These are phyloP conservation scores for Phymatotrichopsis omnivora DNA, from an alignment of 2,329 filamentous ascomycete genomes.

Conservation along the genomic window DNA sequence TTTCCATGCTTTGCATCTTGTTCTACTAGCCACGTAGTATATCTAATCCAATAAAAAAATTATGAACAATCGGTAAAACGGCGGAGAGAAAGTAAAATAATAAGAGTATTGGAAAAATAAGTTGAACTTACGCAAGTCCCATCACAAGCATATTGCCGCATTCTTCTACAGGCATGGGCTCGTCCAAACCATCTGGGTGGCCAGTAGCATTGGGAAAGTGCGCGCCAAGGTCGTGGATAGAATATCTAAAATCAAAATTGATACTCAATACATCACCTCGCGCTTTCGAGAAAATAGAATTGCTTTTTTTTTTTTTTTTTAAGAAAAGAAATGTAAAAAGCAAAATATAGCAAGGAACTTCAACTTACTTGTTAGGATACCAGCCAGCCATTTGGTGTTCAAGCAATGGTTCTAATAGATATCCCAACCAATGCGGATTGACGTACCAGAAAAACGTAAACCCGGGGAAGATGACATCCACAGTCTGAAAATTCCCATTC, in stretches of 20 bases:
- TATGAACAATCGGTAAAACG: no score
- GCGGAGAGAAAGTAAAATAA: no score
- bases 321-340: no score
- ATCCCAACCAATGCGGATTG: constrained; percentile 69
- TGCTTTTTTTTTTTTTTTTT: no score
- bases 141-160: constrained; percentile 77
- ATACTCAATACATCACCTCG: no score
- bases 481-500: constrained; percentile 74
- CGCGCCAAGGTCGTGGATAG: constrained; percentile 64
- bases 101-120: constrained; percentile 15
- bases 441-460: constrained; percentile 83
- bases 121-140: constrained; percentile 49
- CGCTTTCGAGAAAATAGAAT: no score
- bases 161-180: constrained; percentile 68
- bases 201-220: constrained; percentile 70
- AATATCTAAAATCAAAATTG: constrained; percentile 42
- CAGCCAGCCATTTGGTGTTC: constrained; percentile 74
- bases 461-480: constrained; percentile 77
- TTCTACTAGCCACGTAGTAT: constrained; percentile 17
- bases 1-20: constrained; percentile 21
- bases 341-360: background rate
- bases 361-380: constrained; percentile 57
- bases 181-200: constrained; percentile 58
- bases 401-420: constrained; percentile 66
- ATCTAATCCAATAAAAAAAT: no score